Base-by-base conservation (phyloP, 2,329 filamentous ascomycete species). In the Cercospora beticola region DNA sequence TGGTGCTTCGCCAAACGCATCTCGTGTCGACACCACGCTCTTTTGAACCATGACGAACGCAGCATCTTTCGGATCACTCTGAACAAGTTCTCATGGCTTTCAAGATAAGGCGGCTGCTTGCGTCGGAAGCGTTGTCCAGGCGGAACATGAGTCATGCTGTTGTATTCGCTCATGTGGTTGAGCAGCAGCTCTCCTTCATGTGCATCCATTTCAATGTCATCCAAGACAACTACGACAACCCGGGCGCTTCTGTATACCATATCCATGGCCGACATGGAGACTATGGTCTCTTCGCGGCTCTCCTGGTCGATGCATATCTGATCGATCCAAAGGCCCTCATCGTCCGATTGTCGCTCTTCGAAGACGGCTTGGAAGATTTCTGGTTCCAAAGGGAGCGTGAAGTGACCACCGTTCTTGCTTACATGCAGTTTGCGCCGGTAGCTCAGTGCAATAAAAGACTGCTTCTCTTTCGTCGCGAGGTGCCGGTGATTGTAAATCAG, bases 11-110 rank as follows among this genome's bases (percentile, higher is more conserved):
- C 80, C 57, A 82, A 74, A 28, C 77, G 74, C 79, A 83, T 81
- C 73, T 83, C 82, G 67, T 82, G 80, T 59, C 78, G 73, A 66
- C 82, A 83, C 81, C 81, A 83, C 9, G 82, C 82, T 49, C 82
- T 75, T 60, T 79, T 78, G 70, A 83, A 83, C 80, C 80, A 83
- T 2, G 77, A 78, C 10, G 81, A 82, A 36, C 74, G 75, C 21
- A 82, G 71, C 6, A 83, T 68, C 76, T 80, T 74, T 73, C 78
- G 67, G 74, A 76, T 66, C 75, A 81, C 52, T 58, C 73, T 67
- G 67, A 75, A 76, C 57, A 78, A 61, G 33, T 75, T 73, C 4
- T 78, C 75, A 49, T 76, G 75, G 16, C 70, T 72, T 12, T 78
- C 77, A 36, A 78, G 71, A 31, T 73, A 78, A 7, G 76, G 74